Conservation (phyloP, 2,329 filamentous ascomycete species). For the Pseudomassariella vexata region DNA sequence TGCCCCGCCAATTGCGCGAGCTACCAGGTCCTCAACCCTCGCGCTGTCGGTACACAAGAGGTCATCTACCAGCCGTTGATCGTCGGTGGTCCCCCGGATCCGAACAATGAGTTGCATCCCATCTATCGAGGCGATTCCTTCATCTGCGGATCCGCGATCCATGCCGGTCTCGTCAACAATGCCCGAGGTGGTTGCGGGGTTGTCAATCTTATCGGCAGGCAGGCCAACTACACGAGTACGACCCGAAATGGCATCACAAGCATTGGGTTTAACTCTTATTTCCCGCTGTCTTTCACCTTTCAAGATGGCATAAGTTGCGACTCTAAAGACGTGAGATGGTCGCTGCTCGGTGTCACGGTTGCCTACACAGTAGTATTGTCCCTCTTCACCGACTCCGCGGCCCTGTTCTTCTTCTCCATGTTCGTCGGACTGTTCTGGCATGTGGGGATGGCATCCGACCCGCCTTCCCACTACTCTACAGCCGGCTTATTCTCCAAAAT, state of each 20-base stretch:
- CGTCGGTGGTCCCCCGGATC: constrained; percentile 56
- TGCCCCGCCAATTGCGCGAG: constrained; percentile 69
- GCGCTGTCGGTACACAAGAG: constrained; percentile 67
- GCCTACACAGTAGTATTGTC: constrained; percentile 73
- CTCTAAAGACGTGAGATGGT: constrained; percentile 77
- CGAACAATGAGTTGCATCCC: constrained; percentile 34
- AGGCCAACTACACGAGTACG: constrained; percentile 56
- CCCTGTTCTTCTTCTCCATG: constrained; percentile 76
- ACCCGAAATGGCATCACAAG: constrained; percentile 71
- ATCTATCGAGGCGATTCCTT: constrained; percentile 87
- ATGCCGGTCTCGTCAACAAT: constrained; percentile 72
- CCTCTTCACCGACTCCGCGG: constrained; percentile 72
- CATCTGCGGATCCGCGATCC: constrained; percentile 79
- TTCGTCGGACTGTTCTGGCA: constrained; percentile 86
- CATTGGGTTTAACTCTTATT: constrained; percentile 77
- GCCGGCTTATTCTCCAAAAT: constrained; percentile 70
- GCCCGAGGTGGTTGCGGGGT: constrained; percentile 76
- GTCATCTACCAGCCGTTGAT: constrained; percentile 60
- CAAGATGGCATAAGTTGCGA: constrained; percentile 58
- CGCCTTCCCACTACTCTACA: constrained; percentile 63
- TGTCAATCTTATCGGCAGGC: constrained; percentile 65
- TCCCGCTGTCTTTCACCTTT: constrained; percentile 83
- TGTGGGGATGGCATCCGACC: constrained; percentile 83
- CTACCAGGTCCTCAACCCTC: constrained; percentile 61
- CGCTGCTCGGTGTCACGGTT: constrained; percentile 73